Percentiles rank a stretch among this genome's conserved stretches.
Conservation (phyloP, 176 grass and related monocot genomes). For the Oryza meyeriana region DNA sequence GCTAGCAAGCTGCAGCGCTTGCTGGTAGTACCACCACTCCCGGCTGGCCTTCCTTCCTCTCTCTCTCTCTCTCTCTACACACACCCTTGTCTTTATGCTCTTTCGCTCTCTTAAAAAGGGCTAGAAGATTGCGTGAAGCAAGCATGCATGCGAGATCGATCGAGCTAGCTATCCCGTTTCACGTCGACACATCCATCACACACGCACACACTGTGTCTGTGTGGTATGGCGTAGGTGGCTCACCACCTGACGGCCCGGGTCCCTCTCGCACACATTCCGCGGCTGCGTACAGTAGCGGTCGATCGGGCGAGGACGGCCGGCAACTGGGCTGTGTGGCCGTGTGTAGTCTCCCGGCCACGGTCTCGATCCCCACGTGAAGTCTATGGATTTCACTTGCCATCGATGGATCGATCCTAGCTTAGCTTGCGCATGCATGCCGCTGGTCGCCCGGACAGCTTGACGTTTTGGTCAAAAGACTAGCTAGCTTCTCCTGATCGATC, state of each 20-base stretch:
- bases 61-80: slow-evolving; percentile 32
- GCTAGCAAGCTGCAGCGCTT: not conserved
- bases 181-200: slow-evolving; percentile 17
- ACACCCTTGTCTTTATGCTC: slow-evolving; percentile 47
- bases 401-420: not conserved
- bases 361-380: not conserved
- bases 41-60: not conserved
- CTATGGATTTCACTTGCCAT: slow-evolving; percentile 45
- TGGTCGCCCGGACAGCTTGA: not conserved
- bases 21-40: slow-evolving; percentile 41
- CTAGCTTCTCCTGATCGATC: not conserved
- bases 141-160: slow-evolving; percentile 50
- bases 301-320: not conserved
- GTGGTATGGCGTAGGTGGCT: not conserved
- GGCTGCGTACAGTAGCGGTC: not conserved
- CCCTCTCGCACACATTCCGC: not conserved
- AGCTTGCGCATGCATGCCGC: not conserved
- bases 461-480: slow-evolving; percentile 44
- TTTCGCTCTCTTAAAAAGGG: slow-evolving; percentile 44
- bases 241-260: no score
- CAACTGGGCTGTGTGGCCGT: not conserved
- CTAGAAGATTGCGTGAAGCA: slow-evolving; percentile 98
- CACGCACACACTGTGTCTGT: not conserved
- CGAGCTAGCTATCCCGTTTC: slow-evolving; percentile 25
- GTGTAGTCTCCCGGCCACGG: not conserved